Evolutionary conservation across 768 basidiomycete species (phyloP).

Genomic region (Stropharia rugosoannulata): DNA sequence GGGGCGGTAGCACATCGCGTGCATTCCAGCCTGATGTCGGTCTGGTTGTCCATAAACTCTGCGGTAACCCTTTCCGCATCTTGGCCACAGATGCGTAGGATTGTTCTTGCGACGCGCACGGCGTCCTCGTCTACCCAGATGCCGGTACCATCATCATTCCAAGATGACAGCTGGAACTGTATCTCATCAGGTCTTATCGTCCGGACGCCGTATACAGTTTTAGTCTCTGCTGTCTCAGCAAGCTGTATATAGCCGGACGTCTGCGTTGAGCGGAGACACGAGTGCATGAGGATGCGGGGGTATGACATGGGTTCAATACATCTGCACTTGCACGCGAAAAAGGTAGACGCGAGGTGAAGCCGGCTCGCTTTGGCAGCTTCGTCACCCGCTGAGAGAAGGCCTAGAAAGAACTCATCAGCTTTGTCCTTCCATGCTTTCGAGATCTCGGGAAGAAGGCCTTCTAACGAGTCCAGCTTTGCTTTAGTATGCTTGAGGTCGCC

Average conservation of each 20-base stretch:
- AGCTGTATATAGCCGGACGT: not conserved
- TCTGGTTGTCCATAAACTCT: slow-evolving; percentile 22
- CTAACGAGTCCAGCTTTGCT: too few relatives aligned
- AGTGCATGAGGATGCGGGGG: slow-evolving; percentile 28
- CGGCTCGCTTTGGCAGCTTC: not conserved
- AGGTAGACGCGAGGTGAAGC: slow-evolving; percentile 26
- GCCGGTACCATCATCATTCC: slow-evolving; percentile 21
- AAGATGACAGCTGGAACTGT: slow-evolving; percentile 12
- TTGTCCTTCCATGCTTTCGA: slow-evolving; percentile 20
- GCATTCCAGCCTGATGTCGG: slow-evolving; percentile 29
- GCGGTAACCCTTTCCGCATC: slow-evolving; percentile 21
- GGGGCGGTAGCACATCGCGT: slow-evolving; percentile 17
- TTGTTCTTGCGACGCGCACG: slow-evolving; percentile 16
- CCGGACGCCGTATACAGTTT: not conserved
- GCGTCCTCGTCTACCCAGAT: slow-evolving; percentile 29
- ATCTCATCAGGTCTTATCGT: slow-evolving; percentile 4
- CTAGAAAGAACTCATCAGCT: slow-evolving; percentile 15
- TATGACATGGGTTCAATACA: slow-evolving; percentile 30
- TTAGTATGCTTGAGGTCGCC: too few relatives aligned
- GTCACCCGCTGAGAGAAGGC: slow-evolving; percentile 13
- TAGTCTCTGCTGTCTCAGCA: not conserved
- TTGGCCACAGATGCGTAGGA: slow-evolving; percentile 24
- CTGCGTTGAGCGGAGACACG: slow-evolving; percentile 14
- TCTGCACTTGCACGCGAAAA: slow-evolving; percentile 28
- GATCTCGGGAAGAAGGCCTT: slow-evolving; percentile 7